These are phyloP conservation scores for Kokia cookei DNA, from an alignment of 441 rosid species.

Conservation along the genomic window DNA sequence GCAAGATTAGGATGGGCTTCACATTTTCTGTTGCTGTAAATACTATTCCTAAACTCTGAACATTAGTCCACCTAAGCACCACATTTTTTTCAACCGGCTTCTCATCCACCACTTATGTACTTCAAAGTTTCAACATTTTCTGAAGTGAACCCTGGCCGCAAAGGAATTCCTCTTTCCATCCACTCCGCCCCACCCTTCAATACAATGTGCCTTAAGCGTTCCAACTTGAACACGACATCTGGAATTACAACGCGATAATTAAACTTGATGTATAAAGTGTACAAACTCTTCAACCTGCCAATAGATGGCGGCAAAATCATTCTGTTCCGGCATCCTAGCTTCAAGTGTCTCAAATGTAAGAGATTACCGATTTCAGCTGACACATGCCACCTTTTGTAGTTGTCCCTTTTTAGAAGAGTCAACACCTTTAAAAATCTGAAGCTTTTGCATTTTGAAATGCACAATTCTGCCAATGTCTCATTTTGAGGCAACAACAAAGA, in stretches of 20 bases:
- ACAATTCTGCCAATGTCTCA: not conserved
- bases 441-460: not conserved
- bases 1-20: not conserved
- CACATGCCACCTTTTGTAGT: not conserved
- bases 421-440: not conserved
- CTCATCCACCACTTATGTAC: not conserved
- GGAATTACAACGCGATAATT: fast-evolving
- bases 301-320: not conserved
- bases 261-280: not conserved
- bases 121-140: not conserved
- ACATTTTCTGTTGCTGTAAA: not conserved
- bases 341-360: not conserved
- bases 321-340: fast-evolving
- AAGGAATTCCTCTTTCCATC: fast-evolving
- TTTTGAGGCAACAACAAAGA: not conserved
- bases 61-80: not conserved
- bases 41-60: not conserved
- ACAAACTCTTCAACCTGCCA: not conserved
- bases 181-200: not conserved
- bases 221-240: not conserved
- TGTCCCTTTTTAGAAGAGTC: not conserved
- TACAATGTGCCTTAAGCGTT: not conserved
- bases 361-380: not conserved
- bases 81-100: not conserved
- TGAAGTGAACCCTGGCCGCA: not conserved